These are phyloP conservation scores for Tricholoma flavovirens DNA, from an alignment of 768 basidiomycete species.

Conservation along the genomic window DNA sequence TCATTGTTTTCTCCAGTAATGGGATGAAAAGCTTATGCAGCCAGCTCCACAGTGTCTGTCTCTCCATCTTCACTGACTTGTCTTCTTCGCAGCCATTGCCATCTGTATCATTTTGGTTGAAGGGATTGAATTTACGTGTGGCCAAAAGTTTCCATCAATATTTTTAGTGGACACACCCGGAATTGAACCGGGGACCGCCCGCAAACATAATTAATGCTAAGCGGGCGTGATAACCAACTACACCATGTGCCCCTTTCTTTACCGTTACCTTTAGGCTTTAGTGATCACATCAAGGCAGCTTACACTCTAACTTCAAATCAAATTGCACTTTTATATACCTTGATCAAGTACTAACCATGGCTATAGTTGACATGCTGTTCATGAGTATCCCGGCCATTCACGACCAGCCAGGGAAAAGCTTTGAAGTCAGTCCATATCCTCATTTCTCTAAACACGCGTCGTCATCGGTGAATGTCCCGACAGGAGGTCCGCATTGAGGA, in stretches of 20 bases:
- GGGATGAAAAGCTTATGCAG: too few species aligned
- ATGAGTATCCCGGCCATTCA: slow-evolving; percentile 22
- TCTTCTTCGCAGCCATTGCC: too few species aligned
- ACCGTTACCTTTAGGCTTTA: too few species aligned
- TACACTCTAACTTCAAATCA: too few species aligned
- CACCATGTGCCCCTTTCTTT: slow-evolving; percentile 21
- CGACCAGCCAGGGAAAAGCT: slow-evolving; percentile 20
- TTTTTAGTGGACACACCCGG: slow-evolving; percentile 21
- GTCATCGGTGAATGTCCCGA: neutral
- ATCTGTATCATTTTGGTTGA: too few species aligned
- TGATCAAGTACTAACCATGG: neutral
- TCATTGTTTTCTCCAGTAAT: too few species aligned
- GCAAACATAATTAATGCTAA: slow-evolving; percentile 19
- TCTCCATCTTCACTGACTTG: too few species aligned
- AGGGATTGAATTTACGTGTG: too few species aligned
- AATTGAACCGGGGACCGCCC: slow-evolving; percentile 27
- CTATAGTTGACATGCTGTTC: slow-evolving; percentile 11
- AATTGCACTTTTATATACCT: too few species aligned
- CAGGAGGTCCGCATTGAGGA: slow-evolving; percentile 55
- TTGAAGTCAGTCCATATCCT: slow-evolving; percentile 20
- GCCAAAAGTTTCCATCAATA: too few species aligned
- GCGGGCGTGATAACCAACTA: slow-evolving; percentile 30
- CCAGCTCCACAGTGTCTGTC: too few species aligned
- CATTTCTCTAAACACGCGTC: neutral
- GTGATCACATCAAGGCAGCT: too few species aligned